Base-by-base conservation (phyloP, 2,329 filamentous ascomycete species). In the Diatrype stigma region DNA sequence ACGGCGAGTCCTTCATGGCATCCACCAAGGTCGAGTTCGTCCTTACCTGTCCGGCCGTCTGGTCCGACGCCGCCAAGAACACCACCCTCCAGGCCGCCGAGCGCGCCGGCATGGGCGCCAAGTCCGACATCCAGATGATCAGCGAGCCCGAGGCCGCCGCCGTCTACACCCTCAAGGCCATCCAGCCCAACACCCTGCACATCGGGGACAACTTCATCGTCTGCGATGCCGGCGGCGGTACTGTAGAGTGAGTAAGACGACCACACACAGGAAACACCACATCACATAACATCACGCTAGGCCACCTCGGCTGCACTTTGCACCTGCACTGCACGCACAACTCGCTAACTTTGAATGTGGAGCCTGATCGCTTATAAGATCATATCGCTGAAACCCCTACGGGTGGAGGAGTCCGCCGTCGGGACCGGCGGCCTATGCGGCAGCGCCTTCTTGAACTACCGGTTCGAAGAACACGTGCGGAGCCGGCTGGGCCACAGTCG, bases 61-160 rank as follows among this genome's bases (percentile, higher is more conserved):
- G 89, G 89, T 89, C 84, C 22, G 89, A 94, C 65, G 82, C 86
- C 0, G 89, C 89, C n/a, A 93, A 92, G 72, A 89, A 90, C 66
- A 88, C 87, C 6, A 93, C 89, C 2, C 70, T 91, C 46, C 81
- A 87, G 63, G 89, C 89, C 6, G 89, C 89, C 11, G 86, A 91
- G 70, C 75, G 84, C 51, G 89, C 89, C 0, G 89, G 89, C 3
- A 90, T 93, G 85, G 89, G 88, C 4, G 79, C 73, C 2, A 79
- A 80, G 51, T 80, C 82, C 38, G 81, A 87, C 50, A 82, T 92
- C 55, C 85, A 89, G 70, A 85, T 92, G 76, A 90, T 92, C 52
- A 89, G 84, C 57, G 88, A 92, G 70, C 88, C 86, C 0, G 88
- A 92, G 70, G 88, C 88, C 2, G 88, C 88, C 0, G 88, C 88